Evolutionary conservation across 2,329 filamentous ascomycete genomes (phyloP).

Genomic region (Mariannaea elegans): DNA sequence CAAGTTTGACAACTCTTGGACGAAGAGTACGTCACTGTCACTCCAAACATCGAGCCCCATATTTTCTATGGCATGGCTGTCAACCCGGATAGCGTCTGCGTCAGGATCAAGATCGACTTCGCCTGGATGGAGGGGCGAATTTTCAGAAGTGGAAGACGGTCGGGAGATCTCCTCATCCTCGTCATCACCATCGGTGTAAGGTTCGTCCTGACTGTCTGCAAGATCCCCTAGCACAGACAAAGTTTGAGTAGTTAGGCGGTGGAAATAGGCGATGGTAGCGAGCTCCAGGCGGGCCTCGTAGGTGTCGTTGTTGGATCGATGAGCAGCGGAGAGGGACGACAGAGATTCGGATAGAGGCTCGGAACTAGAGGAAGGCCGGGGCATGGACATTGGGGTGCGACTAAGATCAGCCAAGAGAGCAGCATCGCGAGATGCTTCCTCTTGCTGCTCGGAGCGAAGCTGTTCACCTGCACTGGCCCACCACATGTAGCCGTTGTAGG

Average conservation of each 20-base stretch:
- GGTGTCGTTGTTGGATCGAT: conserved; percentile 44
- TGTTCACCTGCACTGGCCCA: conserved; percentile 87
- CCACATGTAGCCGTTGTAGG: conserved; percentile 88
- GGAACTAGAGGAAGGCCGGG: conserved; percentile 42
- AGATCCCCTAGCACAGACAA: conserved; percentile 70
- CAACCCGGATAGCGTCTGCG: conserved; percentile 60
- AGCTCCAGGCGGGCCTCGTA: conserved; percentile 68
- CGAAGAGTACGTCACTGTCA: conserved; percentile 72
- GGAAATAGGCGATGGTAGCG: conserved; percentile 82
- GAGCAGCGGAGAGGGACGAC: conserved; percentile 51
- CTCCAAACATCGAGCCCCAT: conserved; percentile 87
- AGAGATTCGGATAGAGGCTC: conserved; percentile 54
- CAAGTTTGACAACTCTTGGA: conserved; percentile 66
- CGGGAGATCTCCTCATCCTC: conserved; percentile 50
- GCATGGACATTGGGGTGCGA: conserved; percentile 47
- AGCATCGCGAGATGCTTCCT: conserved; percentile 64
- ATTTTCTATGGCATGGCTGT: conserved; percentile 69
- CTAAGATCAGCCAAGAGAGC: conserved; percentile 63
- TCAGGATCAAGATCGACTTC: conserved; percentile 41
- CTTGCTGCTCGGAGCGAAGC: conserved; percentile 66
- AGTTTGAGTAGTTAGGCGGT: conserved; percentile 75
- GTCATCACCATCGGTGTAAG: conserved; percentile 45
- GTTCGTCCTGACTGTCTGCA: conserved; percentile 60
- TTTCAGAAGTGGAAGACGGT: conserved; percentile 38
- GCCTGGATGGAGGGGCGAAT: conserved; percentile 36